Evolutionary conservation across 2,329 filamentous ascomycete genomes (phyloP).

Genomic region (Dothiorella sarmentorum): DNA sequence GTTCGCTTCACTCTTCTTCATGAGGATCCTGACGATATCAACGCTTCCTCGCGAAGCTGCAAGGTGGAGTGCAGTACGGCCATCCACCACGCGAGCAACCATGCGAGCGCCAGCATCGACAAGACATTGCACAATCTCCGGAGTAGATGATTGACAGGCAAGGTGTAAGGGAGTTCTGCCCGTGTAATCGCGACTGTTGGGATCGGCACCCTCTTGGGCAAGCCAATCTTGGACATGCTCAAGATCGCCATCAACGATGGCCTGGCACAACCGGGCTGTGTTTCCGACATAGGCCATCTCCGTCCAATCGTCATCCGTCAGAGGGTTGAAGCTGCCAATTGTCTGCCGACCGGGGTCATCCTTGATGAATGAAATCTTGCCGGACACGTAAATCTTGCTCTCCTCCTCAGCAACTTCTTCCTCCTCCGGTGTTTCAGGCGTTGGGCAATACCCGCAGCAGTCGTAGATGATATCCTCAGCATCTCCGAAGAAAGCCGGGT

Average conservation of each 20-base stretch:
- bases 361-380: conserved; percentile 68
- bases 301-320: conserved; percentile 81
- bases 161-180: conserved; percentile 77
- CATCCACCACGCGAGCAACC: conserved; percentile 72
- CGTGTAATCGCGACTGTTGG: conserved; percentile 72
- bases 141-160: conserved; percentile 65
- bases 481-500: conserved; percentile 80
- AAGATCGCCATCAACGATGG: conserved; percentile 71
- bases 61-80: conserved; percentile 77
- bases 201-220: conserved; percentile 63
- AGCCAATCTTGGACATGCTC: conserved; percentile 69
- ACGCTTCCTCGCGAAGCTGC: conserved; percentile 67
- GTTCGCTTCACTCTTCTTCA: conserved; percentile 71
- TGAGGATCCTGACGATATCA: conserved; percentile 68
- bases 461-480: conserved; percentile 72
- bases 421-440: conserved; percentile 67
- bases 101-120: conserved; percentile 71
- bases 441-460: conserved; percentile 77
- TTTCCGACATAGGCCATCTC: conserved; percentile 88
- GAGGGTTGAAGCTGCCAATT: conserved; percentile 71
- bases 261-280: conserved; percentile 72
- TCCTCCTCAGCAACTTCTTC: conserved; percentile 68
- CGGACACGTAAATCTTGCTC: conserved; percentile 71
- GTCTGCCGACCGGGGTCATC: conserved; percentile 78
- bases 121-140: conserved; percentile 66